Conservation (phyloP, 208 protist species). For the Leptomonas seymouri region DNA sequence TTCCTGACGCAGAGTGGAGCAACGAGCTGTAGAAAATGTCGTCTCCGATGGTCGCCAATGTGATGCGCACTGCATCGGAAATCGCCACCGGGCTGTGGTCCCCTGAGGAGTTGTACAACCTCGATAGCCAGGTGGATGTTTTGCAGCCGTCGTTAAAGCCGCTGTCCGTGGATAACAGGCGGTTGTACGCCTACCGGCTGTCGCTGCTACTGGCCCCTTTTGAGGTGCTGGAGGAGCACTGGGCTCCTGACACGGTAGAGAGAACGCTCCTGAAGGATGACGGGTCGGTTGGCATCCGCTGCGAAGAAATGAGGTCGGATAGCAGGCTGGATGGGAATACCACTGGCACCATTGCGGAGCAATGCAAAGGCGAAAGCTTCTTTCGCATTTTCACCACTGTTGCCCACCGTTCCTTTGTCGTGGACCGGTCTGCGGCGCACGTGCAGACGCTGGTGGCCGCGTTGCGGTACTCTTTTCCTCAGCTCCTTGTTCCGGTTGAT, state of each 20-base stretch:
- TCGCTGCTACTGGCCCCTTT: conserved; percentile 29
- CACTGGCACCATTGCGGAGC: conserved; percentile 26
- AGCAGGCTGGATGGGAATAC: conserved; percentile 12
- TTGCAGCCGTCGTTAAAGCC: conserved; percentile 22
- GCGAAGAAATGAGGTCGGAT: conserved; percentile 11
- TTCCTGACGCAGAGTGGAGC: not conserved
- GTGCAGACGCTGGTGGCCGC: conserved; percentile 32
- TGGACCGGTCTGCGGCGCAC: conserved; percentile 24
- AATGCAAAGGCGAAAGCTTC: conserved; percentile 27
- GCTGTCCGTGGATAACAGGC: conserved; percentile 5
- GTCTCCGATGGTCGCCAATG: not conserved
- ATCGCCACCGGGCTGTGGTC: conserved; percentile 32
- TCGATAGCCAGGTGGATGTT: conserved; percentile 20
- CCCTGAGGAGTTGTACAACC: conserved; percentile 31
- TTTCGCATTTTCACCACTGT: conserved; percentile 22
- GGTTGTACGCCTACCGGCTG: conserved; percentile 22
- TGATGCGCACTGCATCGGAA: conserved; percentile 15
- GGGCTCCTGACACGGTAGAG: conserved; percentile 13
- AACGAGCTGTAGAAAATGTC: not conserved
- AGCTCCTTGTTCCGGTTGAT: conserved; percentile 25
- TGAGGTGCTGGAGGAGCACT: conserved; percentile 25
- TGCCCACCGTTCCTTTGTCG: conserved; percentile 30
- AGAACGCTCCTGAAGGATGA: conserved; percentile 11
- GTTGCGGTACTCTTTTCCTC: conserved; percentile 33
- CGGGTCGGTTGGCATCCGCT: conserved; percentile 10